Percentiles rank a stretch among this genome's conserved stretches.
Conservation (phyloP, 75 land plant genomes). For the Pseudotsuga menziesii region DNA sequence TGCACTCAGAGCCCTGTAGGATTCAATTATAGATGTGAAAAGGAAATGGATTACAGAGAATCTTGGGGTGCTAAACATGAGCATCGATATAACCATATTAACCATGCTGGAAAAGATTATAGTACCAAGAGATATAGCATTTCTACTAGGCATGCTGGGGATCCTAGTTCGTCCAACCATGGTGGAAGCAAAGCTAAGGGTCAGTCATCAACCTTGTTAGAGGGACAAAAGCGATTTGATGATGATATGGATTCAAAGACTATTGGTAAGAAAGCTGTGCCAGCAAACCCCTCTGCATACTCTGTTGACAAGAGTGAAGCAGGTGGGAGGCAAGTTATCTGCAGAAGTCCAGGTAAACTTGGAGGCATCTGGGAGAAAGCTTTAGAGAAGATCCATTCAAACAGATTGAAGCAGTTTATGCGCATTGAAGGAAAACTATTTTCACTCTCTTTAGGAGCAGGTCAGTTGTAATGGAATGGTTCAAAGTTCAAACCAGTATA, state of each 20-base stretch:
- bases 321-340: constrained; percentile 12
- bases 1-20: constrained; percentile 51
- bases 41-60: constrained; percentile 10
- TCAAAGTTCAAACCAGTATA: too few species aligned
- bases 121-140: background rate
- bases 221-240: background rate
- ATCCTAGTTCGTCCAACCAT: background rate
- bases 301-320: constrained; percentile 11
- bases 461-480: constrained; percentile 14
- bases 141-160: background rate
- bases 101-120: constrained; percentile 1
- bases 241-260: background rate
- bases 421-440: constrained; percentile 58
- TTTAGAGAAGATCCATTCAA: constrained; percentile 38
- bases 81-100: background rate
- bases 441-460: constrained; percentile 54
- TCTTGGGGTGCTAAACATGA: background rate
- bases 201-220: background rate
- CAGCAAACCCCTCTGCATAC: background rate
- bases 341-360: constrained; percentile 24
- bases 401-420: constrained; percentile 50
- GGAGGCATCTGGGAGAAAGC: constrained; percentile 73
- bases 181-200: constrained; percentile 4
- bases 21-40: constrained; percentile 20
- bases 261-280: constrained; percentile 2